A percentile compares a stretch with the other conserved stretches of the same genome.
Evolutionary conservation across 23 red algal genomes (phyloP).

Genomic region (Chondrus crispus): DNA sequence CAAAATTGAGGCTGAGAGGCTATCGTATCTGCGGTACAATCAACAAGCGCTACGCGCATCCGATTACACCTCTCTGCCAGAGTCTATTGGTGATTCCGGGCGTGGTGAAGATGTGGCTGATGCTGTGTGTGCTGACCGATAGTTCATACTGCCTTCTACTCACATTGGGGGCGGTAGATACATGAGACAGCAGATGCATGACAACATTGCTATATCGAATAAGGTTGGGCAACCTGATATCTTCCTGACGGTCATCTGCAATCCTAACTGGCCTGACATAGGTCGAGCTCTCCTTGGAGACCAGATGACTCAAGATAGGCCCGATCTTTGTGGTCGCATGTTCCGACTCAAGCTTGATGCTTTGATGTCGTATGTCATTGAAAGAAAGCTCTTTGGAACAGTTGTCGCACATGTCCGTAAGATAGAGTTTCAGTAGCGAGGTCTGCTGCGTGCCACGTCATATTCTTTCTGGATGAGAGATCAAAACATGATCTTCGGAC

Average conservation of each 20-base stretch:
- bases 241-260: slow-evolving; percentile 5
- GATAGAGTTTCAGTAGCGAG: slow-evolving; percentile 14
- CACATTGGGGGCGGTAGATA: background rate
- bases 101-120: background rate
- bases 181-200: background rate
- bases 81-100: background rate
- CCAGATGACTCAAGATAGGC: background rate
- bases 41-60: background rate
- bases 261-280: background rate
- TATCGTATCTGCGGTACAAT: background rate
- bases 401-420: background rate
- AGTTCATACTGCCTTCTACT: background rate
- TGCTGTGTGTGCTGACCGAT: background rate
- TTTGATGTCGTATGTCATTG: background rate
- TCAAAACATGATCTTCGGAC: background rate
- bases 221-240: background rate
- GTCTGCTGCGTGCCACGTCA: background rate
- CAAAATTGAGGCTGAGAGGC: background rate
- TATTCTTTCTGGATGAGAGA: background rate
- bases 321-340: background rate
- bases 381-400: background rate
- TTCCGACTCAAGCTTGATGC: background rate
- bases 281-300: background rate
- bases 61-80: background rate
- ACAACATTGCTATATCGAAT: background rate